A percentile compares a stretch with the other conserved stretches of the same genome.
Conservation (phyloP, 2,329 filamentous ascomycete genomes). For the Bertia moriformis region DNA sequence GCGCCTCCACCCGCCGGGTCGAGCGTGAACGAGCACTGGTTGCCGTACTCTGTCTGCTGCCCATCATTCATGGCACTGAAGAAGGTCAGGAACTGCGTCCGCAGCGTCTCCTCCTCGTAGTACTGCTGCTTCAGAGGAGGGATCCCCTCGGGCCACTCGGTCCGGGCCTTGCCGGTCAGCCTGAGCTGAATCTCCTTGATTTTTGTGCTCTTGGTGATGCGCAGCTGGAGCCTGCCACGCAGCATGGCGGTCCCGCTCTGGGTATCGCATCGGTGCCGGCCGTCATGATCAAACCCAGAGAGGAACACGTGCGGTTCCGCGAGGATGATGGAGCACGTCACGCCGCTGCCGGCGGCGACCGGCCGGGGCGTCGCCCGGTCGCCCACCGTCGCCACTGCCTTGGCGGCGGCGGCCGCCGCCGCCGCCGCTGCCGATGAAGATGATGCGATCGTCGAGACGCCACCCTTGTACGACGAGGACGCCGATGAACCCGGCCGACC, state of each 20-base stretch:
- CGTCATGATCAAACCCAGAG: constrained; percentile 63
- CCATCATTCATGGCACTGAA: constrained; percentile 64
- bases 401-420: constrained; percentile 39
- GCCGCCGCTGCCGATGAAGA: constrained; percentile 33
- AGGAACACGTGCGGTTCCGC: constrained; percentile 72
- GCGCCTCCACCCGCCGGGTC: constrained; percentile 21
- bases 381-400: constrained; percentile 31
- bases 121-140: constrained; percentile 74
- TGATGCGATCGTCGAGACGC: constrained; percentile 23
- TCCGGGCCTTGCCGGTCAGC: constrained; percentile 70
- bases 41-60: constrained; percentile 48
- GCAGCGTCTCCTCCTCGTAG: constrained; percentile 69
- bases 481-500: background rate
- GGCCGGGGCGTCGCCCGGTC: constrained; percentile 54
- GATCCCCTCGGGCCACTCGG: constrained; percentile 93
- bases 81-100: constrained; percentile 80
- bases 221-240: constrained; percentile 67
- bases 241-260: constrained; percentile 59
- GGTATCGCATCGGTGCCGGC: constrained; percentile 36
- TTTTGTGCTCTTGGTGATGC: constrained; percentile 78
- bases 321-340: constrained; percentile 59
- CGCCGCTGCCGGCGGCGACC: constrained; percentile 63
- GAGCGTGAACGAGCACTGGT: constrained; percentile 40
- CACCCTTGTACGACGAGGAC: constrained; percentile 2
- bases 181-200: constrained; percentile 82